Conservation (phyloP, 1,284 basidiomycete genomes). For the Heliocybe sulcata region DNA sequence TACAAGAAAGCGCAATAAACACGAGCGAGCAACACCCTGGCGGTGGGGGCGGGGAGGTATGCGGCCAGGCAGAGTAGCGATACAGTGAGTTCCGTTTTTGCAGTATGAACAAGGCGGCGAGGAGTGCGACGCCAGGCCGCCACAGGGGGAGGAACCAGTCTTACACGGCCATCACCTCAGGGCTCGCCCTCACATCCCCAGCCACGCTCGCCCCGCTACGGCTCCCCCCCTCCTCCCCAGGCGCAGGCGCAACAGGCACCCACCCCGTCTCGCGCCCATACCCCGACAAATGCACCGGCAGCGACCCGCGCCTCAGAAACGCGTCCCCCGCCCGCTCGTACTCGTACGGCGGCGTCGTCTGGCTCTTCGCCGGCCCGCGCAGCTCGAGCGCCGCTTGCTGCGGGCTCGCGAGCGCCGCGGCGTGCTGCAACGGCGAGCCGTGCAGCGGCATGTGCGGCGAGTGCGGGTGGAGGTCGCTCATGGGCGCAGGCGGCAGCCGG, state of each 20-base stretch:
- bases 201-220: neutral
- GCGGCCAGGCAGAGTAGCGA: slow-evolving; percentile 9
- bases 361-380: slow-evolving; percentile 16
- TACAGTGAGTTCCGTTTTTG: slow-evolving; percentile 2
- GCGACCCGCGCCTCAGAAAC: slow-evolving; percentile 22
- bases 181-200: neutral
- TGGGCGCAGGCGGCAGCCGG: slow-evolving; percentile 60
- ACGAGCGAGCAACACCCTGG: no score
- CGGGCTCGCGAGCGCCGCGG: slow-evolving; percentile 13
- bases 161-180: neutral
- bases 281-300: slow-evolving; percentile 16
- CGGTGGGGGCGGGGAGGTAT: slow-evolving; percentile 11
- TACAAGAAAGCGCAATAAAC: slow-evolving; percentile 10
- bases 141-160: neutral
- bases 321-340: slow-evolving; percentile 16
- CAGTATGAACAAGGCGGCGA: neutral
- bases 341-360: neutral
- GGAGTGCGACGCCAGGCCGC: neutral
- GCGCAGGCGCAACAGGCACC: slow-evolving; percentile 2
- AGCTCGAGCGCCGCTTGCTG: slow-evolving; percentile 30
- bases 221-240: slow-evolving; percentile 1
- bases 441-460: slow-evolving; percentile 27
- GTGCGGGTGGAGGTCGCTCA: slow-evolving; percentile 43
- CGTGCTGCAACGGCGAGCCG: slow-evolving; percentile 16
- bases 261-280: neutral